phyloP scores from a whole-genome alignment of 192 early-diverging fungal genomes.

The Backusella westeae region DNA sequence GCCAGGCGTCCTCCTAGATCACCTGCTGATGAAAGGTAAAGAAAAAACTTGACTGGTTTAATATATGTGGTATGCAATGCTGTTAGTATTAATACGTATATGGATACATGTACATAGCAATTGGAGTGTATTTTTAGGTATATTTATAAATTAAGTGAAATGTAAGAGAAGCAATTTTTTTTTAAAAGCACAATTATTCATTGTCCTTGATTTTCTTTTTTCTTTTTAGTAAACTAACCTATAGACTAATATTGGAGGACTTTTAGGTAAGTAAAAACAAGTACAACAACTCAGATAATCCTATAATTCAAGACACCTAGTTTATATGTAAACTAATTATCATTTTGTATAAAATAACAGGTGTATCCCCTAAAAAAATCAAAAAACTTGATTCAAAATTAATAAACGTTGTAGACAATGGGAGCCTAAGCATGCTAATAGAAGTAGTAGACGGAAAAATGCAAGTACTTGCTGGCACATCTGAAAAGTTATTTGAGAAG shows the following conservation, averaged over 20 bases:
- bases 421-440: conserved; percentile 54
- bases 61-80: not conserved
- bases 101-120: not conserved
- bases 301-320: not conserved
- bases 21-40: not conserved
- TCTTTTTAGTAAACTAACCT: not conserved
- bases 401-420: conserved; percentile 53
- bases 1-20: not conserved
- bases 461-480: conserved; percentile 57
- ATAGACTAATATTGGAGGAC: not conserved
- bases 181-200: not conserved
- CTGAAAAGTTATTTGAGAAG: conserved; percentile 58
- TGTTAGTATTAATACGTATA: not conserved
- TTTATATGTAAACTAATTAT: not conserved
- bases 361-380: not conserved
- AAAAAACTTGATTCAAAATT: conserved; percentile 6
- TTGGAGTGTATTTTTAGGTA: conserved; percentile 4
- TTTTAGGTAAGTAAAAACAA: not conserved
- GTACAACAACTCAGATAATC: not conserved
- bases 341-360: not conserved
- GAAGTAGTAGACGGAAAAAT: conserved; percentile 50
- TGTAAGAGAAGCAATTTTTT: not conserved
- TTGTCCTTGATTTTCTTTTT: not conserved
- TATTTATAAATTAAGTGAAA: not conserved
- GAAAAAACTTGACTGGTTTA: not conserved